Evolutionary conservation across 1,284 basidiomycete species (phyloP).

Genomic region (Ceratobasidium sp.): DNA sequence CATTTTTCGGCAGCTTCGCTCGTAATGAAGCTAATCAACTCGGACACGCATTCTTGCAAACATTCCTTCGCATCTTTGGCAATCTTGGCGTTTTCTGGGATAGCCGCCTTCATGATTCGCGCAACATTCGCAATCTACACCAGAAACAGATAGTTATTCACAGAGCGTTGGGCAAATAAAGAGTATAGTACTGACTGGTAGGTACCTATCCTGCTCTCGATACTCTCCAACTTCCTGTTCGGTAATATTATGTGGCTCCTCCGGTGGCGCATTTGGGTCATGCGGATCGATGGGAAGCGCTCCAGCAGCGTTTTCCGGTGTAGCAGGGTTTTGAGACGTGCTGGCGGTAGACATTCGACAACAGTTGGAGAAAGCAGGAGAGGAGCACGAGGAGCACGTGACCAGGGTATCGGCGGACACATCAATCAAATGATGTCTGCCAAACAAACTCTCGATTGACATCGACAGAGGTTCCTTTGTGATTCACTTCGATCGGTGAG

Average conservation of each 20-base stretch:
- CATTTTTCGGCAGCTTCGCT: conserved; percentile 92
- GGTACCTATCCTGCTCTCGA: conserved; percentile 90
- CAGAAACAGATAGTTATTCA: background rate
- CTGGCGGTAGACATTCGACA: conserved; percentile 25
- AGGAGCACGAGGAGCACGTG: too few relatives aligned
- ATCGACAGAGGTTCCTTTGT: too few relatives aligned
- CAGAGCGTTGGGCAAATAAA: background rate
- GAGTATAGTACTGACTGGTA: conserved; percentile 74
- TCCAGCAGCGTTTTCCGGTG: background rate
- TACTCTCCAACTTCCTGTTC: conserved; percentile 94
- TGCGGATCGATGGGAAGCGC: conserved; percentile 60
- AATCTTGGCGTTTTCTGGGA: conserved; percentile 94
- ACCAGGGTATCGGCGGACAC: too few relatives aligned
- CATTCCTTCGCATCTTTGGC: conserved; percentile 97
- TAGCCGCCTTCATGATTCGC: conserved; percentile 92
- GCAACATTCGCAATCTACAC: conserved; percentile 93
- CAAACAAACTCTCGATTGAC: too few relatives aligned
- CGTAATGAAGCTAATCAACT: conserved; percentile 96
- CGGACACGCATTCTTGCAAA: conserved; percentile 95
- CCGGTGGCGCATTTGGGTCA: conserved; percentile 61
- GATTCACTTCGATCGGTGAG: too few relatives aligned
- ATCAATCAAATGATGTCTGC: too few relatives aligned
- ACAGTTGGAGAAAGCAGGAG: too few relatives aligned
- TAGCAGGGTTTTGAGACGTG: conserved; percentile 6
- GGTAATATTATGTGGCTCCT: conserved; percentile 72